A percentile compares a stretch with the other conserved stretches of the same genome.
These are phyloP conservation scores for Jamesozyma lodderae DNA, from an alignment of 805 yeast genomes.

Conservation along the genomic window DNA sequence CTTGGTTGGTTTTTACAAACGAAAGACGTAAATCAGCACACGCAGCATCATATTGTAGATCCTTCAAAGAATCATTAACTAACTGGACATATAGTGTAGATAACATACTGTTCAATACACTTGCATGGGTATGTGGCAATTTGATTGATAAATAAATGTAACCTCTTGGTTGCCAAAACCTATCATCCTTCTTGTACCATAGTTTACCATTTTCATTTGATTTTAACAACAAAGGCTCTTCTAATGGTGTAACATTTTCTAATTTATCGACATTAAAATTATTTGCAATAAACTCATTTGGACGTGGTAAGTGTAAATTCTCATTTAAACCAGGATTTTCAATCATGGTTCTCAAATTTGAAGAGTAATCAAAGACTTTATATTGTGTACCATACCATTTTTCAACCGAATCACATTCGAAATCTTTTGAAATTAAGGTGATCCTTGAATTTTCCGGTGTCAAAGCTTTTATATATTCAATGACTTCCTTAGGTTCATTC, in stretches of 20 bases:
- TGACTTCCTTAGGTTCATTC: constrained; percentile 48
- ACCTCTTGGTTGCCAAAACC: constrained; percentile 83
- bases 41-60: constrained; percentile 73
- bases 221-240: constrained; percentile 56
- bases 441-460: constrained; percentile 53
- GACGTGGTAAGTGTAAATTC: constrained; percentile 51
- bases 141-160: constrained; percentile 55
- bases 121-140: constrained; percentile 51
- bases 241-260: constrained; percentile 27
- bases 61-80: constrained; percentile 61
- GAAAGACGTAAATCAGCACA: constrained; percentile 64
- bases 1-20: constrained; percentile 55
- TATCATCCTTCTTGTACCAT: constrained; percentile 89
- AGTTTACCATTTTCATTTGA: constrained; percentile 42
- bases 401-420: constrained; percentile 48
- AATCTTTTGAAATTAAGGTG: constrained; percentile 43
- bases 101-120: constrained; percentile 49
- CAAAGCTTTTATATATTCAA: constrained; percentile 41
- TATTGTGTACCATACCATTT: constrained; percentile 91
- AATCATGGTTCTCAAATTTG: constrained; percentile 31
- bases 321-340: constrained; percentile 25
- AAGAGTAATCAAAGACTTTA: constrained; percentile 37
- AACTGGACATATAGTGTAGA: constrained; percentile 60
- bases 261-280: constrained; percentile 54
- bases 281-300: constrained; percentile 77